Evolutionary conservation across 2,329 filamentous ascomycete species (phyloP).

Genomic region (Neofusicoccum ribis): DNA sequence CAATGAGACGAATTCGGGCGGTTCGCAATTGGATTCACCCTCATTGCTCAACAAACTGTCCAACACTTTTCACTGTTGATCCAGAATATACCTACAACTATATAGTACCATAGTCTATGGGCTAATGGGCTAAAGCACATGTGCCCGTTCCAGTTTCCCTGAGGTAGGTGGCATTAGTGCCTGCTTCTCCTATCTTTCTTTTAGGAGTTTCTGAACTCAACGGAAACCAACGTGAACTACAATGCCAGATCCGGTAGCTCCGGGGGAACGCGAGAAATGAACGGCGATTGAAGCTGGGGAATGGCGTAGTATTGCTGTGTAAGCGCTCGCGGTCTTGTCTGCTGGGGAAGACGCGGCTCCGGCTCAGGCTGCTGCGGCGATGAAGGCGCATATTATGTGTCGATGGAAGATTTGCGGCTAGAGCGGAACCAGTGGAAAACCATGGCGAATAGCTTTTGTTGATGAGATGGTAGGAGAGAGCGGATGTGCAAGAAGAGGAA

Average conservation of each 20-base stretch:
- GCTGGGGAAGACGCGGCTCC: background rate
- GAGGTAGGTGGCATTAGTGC: too few relatives aligned
- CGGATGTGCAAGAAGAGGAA: background rate
- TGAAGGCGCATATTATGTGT: background rate
- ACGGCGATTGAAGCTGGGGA: background rate
- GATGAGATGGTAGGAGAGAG: background rate
- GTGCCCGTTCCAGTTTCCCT: too few relatives aligned
- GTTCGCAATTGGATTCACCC: too few relatives aligned
- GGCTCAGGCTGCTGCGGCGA: background rate
- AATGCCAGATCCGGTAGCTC: background rate
- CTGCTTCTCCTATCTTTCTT: too few relatives aligned
- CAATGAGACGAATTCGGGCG: too few relatives aligned
- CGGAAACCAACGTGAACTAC: too few relatives aligned
- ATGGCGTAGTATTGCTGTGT: background rate
- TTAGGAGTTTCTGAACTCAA: too few relatives aligned
- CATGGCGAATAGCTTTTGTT: background rate
- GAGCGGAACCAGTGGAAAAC: background rate
- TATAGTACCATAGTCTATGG: too few relatives aligned
- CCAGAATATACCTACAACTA: too few relatives aligned
- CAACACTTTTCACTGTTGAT: too few relatives aligned
- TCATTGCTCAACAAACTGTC: too few relatives aligned
- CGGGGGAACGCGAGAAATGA: background rate
- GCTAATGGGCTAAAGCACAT: too few relatives aligned
- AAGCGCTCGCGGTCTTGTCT: background rate
- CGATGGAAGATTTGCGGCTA: background rate